phyloP scores from a whole-genome alignment of 805 yeast species.

The Ascoidea rubescens region DNA sequence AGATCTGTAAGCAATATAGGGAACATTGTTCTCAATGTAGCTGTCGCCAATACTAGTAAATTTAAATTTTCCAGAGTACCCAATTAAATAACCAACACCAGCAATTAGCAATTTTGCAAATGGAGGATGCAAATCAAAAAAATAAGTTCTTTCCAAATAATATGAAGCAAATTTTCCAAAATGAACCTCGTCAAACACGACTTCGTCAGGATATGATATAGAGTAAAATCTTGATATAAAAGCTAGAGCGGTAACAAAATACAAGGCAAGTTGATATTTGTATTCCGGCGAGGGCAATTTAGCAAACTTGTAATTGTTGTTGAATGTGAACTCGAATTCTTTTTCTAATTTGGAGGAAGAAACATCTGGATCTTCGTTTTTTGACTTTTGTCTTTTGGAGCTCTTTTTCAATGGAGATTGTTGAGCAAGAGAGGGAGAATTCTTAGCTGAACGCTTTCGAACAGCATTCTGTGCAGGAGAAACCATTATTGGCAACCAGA shows the following conservation, averaged over 20 bases:
- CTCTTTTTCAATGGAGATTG: too few relatives aligned
- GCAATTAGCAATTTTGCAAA: slow-evolving; percentile 92
- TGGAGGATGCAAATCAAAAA: slow-evolving; percentile 97
- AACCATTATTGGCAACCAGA: too few relatives aligned
- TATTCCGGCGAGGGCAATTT: slow-evolving; percentile 17
- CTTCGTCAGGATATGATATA: slow-evolving; percentile 55
- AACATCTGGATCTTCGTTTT: too few relatives aligned
- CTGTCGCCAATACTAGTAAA: slow-evolving; percentile 82
- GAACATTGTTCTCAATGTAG: slow-evolving; percentile 67
- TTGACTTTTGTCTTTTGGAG: too few relatives aligned
- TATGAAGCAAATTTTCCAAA: slow-evolving; percentile 33
- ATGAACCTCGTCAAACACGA: slow-evolving; percentile 80
- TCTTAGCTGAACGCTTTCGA: too few relatives aligned
- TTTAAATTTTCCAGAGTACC: slow-evolving; percentile 85
- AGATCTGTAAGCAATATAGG: slow-evolving; percentile 72
- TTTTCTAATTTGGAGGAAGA: too few relatives aligned
- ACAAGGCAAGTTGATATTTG: slow-evolving; percentile 33
- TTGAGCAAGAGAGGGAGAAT: too few relatives aligned
- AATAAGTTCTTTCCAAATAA: slow-evolving; percentile 34
- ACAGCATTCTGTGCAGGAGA: too few relatives aligned
- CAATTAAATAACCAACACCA: slow-evolving; percentile 73
- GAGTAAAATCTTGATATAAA: slow-evolving; percentile 51
- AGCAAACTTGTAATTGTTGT: neutral
- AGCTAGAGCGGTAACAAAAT: slow-evolving; percentile 50
- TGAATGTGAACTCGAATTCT: too few relatives aligned